phyloP scores from a whole-genome alignment of 176 grass and related monocot genomes.

The Eleusine indica region DNA sequence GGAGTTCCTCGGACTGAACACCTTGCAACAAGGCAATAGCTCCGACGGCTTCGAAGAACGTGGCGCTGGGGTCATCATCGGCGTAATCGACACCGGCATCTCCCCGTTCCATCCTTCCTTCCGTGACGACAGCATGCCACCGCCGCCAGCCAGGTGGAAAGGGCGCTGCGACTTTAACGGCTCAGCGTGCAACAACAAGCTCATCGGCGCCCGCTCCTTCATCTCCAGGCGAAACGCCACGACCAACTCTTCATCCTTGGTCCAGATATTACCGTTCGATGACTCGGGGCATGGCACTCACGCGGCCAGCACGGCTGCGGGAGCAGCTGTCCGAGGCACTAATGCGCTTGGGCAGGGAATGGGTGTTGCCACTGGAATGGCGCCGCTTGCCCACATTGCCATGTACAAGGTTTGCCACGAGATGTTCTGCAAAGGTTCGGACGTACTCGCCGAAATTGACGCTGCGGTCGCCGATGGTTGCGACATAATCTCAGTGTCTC shows the following conservation, averaged over 20 bases:
- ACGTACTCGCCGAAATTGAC: conserved; percentile 48
- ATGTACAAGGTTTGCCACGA: conserved; percentile 51
- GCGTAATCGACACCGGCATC: no score
- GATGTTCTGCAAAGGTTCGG: neutral
- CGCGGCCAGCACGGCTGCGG: conserved; percentile 63
- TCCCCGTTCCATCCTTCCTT: conserved; percentile 54
- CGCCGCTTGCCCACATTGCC: conserved; percentile 51
- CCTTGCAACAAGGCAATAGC: no score
- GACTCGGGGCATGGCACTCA: conserved; percentile 54
- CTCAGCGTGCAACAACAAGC: conserved; percentile 65
- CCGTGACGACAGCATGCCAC: conserved; percentile 48
- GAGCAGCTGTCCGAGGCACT: conserved; percentile 36
- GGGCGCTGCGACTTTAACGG: conserved; percentile 51
- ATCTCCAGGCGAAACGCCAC: neutral
- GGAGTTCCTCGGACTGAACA: conserved; percentile 50
- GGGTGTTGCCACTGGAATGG: conserved; percentile 44
- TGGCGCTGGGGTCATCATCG: no score
- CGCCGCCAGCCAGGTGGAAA: conserved; percentile 55
- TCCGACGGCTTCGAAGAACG: no score
- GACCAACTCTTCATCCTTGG: neutral
- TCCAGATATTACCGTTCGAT: neutral
- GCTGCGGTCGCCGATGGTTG: conserved; percentile 43
- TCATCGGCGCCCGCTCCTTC: conserved; percentile 53
- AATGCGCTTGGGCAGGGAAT: conserved; percentile 40
- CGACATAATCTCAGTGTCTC: conserved; percentile 54